Base-by-base conservation (phyloP, 768 basidiomycete species). In the Suillus decipiens region DNA sequence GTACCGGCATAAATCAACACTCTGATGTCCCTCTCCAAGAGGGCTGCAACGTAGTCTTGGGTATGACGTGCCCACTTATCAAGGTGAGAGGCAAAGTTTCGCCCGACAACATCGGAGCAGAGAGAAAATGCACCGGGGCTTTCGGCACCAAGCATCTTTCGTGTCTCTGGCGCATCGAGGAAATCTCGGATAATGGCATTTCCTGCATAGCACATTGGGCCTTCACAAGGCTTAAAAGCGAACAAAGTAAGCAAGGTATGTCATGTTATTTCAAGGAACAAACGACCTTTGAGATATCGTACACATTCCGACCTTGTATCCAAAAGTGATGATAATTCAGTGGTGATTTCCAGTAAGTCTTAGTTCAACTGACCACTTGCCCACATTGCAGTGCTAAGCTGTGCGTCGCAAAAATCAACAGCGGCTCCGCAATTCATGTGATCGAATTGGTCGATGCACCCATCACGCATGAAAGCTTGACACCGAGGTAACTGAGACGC, bases 371-470 rank as follows among this genome's bases (percentile, higher is more conserved):
- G 37, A 82, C 79, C 73, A 63, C 77, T 76, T 53, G 68, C 56
- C 67, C 71, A 70, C 71, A 80, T 82, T 2, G 78, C 75, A 4
- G 66, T 75, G 39, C 79, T 82, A 14, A 93, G 71, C 64, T 86
- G 80, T 24, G 70, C 73, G 58, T 84, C 79, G 72, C 93, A 95
- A 72, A 92, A 92, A 11, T 66, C 73, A 57, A 85, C 79, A 2
- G 91, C 88, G 14, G 87, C 88, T n/a, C 74, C 76, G 68, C 92
- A 94, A 63, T 83, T 79, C 42, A 89, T 85, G 24, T 79, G 73
- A 71, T 95, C 90, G 66, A 88, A 88, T 17, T 63, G 64, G 61
- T 91, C 82, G 36, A 92, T 79, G 65, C 92, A 94, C 51, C 78
- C 78, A 48, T 79, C 72, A n/a, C 80, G 75, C 71, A 89, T 80